These are phyloP conservation scores for Lentinula sp. DNA, from an alignment of 768 basidiomycete genomes.

Conservation along the genomic window DNA sequence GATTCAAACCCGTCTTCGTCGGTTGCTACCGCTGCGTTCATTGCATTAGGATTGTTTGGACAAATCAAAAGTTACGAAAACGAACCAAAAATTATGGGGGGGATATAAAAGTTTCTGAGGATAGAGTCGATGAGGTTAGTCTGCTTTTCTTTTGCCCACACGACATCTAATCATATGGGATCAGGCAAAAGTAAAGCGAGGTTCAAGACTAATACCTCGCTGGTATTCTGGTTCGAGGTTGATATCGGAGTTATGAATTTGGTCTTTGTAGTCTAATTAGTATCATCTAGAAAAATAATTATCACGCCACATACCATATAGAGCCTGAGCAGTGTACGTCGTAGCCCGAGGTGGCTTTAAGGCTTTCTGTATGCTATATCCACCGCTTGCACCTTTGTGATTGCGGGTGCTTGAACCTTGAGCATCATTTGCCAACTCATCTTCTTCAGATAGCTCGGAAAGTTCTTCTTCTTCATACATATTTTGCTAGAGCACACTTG, in stretches of 20 bases:
- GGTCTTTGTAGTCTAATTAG: slow-evolving; percentile 13
- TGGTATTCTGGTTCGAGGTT: slow-evolving; percentile 77
- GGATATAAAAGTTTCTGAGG: slow-evolving; percentile 73
- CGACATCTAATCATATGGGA: slow-evolving; percentile 46
- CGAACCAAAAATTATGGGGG: slow-evolving; percentile 61
- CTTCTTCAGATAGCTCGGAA: neutral
- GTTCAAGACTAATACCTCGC: slow-evolving; percentile 40
- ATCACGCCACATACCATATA: slow-evolving; percentile 39
- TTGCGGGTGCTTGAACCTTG: neutral
- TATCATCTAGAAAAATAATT: neutral
- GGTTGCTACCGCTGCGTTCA: slow-evolving; percentile 37
- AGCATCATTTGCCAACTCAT: neutral
- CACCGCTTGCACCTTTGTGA: neutral
- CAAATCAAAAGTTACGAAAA: neutral
- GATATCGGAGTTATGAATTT: slow-evolving; percentile 56
- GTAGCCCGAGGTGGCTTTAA: slow-evolving; percentile 54
- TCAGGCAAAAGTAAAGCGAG: neutral
- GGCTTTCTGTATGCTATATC: slow-evolving; percentile 33
- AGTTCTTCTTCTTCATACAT: slow-evolving; percentile 3
- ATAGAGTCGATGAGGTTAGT: slow-evolving; percentile 73
- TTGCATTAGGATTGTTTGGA: neutral
- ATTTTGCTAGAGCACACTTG: neutral
- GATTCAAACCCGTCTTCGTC: slow-evolving; percentile 59
- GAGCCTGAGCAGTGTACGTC: slow-evolving; percentile 56
- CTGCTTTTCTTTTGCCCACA: slow-evolving; percentile 76